Evolutionary conservation across 108 stramenopile genomes (phyloP).

Genomic region (Skeletonema costatum): DNA sequence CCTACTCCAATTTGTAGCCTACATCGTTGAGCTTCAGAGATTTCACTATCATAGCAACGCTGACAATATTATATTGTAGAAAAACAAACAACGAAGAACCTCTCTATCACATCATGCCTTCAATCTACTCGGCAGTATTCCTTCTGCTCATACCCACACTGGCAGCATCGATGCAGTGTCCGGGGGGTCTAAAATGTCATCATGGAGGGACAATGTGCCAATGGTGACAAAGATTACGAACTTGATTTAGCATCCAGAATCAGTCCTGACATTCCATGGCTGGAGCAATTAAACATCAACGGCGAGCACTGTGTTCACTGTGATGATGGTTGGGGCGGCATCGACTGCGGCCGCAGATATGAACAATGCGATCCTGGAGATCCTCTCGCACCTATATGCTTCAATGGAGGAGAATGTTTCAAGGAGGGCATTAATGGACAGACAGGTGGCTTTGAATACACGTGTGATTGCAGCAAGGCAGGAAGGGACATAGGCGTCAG

Average conservation of each 20-base stretch:
- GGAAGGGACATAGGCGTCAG: not conserved
- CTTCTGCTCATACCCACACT: not conserved
- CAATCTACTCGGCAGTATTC: not conserved
- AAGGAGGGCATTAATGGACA: slow-evolving; percentile 13
- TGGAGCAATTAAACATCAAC: slow-evolving; percentile 33
- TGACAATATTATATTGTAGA: no score
- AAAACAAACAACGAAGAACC: no score
- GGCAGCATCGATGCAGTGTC: slow-evolving; percentile 7
- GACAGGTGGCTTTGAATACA: slow-evolving; percentile 21
- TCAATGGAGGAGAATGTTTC: slow-evolving; percentile 32
- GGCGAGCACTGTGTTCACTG: slow-evolving; percentile 42
- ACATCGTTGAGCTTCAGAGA: no score
- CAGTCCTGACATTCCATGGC: slow-evolving; percentile 29
- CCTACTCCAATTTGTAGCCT: no score
- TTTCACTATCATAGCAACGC: no score
- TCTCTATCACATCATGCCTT: not conserved
- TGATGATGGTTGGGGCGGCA: slow-evolving; percentile 36
- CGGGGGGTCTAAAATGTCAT: slow-evolving; percentile 29
- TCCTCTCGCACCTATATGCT: slow-evolving; percentile 29
- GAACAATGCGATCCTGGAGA: slow-evolving; percentile 21
- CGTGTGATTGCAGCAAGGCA: slow-evolving; percentile 37
- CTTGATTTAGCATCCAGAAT: not conserved
- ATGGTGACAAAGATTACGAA: slow-evolving; percentile 27
- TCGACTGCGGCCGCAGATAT: slow-evolving; percentile 35
- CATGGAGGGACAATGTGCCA: slow-evolving; percentile 42